Evolutionary conservation across 176 grass and related monocot genomes (phyloP).

Genomic region (Leersia perrieri): DNA sequence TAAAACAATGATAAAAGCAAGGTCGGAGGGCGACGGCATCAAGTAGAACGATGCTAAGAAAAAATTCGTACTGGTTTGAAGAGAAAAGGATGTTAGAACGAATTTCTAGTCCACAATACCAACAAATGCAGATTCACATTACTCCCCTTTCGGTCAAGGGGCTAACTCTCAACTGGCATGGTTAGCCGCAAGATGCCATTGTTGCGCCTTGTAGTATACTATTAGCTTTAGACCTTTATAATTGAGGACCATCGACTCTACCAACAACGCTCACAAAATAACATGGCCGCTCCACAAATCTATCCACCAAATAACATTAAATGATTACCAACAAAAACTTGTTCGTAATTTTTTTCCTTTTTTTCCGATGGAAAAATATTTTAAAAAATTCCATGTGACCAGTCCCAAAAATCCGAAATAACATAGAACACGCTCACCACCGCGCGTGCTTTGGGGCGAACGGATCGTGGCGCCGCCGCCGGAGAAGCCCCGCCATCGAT

Average conservation of each 20-base stretch:
- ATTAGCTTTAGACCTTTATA: neutral
- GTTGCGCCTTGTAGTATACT: neutral
- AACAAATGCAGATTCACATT: too few relatives aligned
- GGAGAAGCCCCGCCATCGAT: neutral
- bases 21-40: neutral
- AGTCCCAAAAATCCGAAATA: too few relatives aligned
- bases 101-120: neutral
- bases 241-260: neutral
- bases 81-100: neutral
- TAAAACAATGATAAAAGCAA: neutral
- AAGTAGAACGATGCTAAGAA: neutral
- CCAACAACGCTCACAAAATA: neutral
- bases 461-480: neutral
- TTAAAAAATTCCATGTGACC: too few relatives aligned
- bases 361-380: too few relatives aligned
- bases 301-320: neutral
- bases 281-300: neutral
- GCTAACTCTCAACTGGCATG: neutral
- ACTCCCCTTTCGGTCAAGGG: neutral
- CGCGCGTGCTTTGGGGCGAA: neutral
- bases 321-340: neutral
- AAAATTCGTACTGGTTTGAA: neutral
- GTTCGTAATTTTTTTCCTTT: too few relatives aligned
- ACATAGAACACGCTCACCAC: neutral
- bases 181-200: neutral